Evolutionary conservation across 2,329 filamentous ascomycete genomes (phyloP), one percentile per base, ranked within the genome.

Genomic region (Arthrobotrys sphaeroides): DNA sequence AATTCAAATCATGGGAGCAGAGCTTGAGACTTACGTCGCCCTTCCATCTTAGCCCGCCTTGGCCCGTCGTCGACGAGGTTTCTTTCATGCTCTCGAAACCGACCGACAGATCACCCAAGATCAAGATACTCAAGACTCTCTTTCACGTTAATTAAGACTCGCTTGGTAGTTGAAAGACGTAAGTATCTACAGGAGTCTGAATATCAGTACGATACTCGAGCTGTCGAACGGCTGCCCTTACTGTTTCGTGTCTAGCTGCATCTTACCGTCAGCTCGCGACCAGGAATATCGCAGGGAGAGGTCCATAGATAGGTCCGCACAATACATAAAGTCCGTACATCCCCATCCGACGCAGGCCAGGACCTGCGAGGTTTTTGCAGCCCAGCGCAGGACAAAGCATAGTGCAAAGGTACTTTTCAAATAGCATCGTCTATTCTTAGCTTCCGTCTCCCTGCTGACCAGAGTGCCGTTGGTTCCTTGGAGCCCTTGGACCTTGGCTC

Each of bases 1-100:
- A 67, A 47, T 67, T 42, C 64, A 67, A 67, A 67, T 67, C 64
- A 59, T 45, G 45, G 24, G 47, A 57, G 38, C 36, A 57, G 45
- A 51, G 51, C 51, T 38, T 33, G 59, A 40, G 20, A 66, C 31
- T 67, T 67, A 67, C 64, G 64, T 59, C 43, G 49, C 49, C 64
- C 40, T 38, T 53, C 62, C 47, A 49, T 9, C 62, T 66, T 66
- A 51, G 62, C 62, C 45, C 49, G 51, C 16, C 51, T 55, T 55
- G 51, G 51, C 51, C 18, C 5, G 47, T 20, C 12, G 3, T 51
- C n/a, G 16, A 6, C 42, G 4, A 49, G 10, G 5, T 33, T 33
- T 5, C 28, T 33, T 33, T 33, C 5, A 33, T 33, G n/a, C 16
- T 40, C 31, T 33, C 12, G 31, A 2, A 12, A 33, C 2, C 31